phyloP scores from a whole-genome alignment of 1,139 yeast species.

The Kurtzmaniella quercitrusa region DNA sequence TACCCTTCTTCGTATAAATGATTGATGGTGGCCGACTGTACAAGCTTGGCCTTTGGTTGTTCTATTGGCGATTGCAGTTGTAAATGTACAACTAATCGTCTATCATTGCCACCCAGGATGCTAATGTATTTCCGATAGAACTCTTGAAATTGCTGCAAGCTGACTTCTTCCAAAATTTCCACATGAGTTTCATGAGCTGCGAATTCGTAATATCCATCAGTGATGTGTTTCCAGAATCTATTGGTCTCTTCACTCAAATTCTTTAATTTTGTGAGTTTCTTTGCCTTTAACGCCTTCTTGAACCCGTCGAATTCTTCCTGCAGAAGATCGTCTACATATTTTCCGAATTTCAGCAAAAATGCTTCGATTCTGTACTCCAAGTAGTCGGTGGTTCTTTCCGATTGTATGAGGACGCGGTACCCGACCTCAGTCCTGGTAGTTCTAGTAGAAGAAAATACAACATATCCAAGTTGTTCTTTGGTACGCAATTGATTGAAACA shows the following conservation, averaged over 20 bases:
- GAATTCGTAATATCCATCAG: constrained; percentile 78
- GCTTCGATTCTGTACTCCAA: constrained; percentile 73
- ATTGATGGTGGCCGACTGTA: constrained; percentile 26
- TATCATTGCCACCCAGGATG: constrained; percentile 20
- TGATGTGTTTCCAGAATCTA: constrained; percentile 63
- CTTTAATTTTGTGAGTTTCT: constrained; percentile 67
- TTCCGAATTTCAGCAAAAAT: constrained; percentile 46
- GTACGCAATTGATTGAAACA: constrained; percentile 88
- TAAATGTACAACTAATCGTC: constrained; percentile 61
- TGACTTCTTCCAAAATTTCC: constrained; percentile 46
- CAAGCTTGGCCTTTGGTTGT: constrained; percentile 19
- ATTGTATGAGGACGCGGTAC: constrained; percentile 75
- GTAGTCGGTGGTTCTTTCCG: constrained; percentile 73
- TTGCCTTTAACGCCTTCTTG: constrained; percentile 62
- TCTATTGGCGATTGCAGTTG: constrained; percentile 50
- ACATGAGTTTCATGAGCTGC: constrained; percentile 55
- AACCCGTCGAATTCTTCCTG: constrained; percentile 66
- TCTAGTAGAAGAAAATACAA: constrained; percentile 76
- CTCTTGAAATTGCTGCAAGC: constrained; percentile 53
- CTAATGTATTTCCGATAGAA: constrained; percentile 50
- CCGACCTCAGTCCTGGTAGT: constrained; percentile 74
- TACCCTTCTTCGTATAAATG: constrained; percentile 20
- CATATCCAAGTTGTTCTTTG: constrained; percentile 80
- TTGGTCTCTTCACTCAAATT: constrained; percentile 73
- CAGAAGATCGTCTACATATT: constrained; percentile 37